Evolutionary conservation across 1,284 basidiomycete genomes (phyloP), one percentile per base, ranked within the genome.

Genomic region (Ustilago hordei): DNA sequence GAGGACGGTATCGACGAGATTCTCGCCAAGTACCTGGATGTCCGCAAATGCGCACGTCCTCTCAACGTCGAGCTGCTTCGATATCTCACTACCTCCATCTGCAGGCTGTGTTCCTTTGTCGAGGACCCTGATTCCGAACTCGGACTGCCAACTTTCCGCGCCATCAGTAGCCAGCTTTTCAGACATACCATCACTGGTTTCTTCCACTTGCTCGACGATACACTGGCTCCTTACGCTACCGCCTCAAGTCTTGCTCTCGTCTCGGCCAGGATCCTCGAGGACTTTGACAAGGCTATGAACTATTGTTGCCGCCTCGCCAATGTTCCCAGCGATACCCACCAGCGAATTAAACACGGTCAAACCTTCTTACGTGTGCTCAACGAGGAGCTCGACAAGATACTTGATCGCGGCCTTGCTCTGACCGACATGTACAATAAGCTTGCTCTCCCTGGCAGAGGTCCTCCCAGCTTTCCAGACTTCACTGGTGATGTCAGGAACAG

Each of bases 131-230:
- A 68, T 1, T 64, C 70, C 8, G 43, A 64, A 11, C 47, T 68
- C 15, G 70, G 70, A 8, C 23, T 53, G 13, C 54, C 59, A n/a
- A 73, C 45, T n/a, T 28, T 66, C 12, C 64, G 70, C 2, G 64
- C 61, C 57, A 68, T 73, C 58, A 58, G 65, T 34, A 73, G 65
- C 34, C 61, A 55, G n/a, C 50, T 70, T 17, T 71, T 71, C 60
- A n/a, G 58, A 28, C 69, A 72, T 38, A 65, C 57, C n/a, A 53
- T 73, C 31, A 73, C 75, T 8, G 75, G 75, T 19, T 64, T 77
- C 54, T 36, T 72, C 13, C 64, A 69, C 45, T 50, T 77, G 3
- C 70, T 77, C 39, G 70, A 66, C 3, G 66, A 77, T 59, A 19
- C 50, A 0, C 13, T 39, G 2, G 63, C 66, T 4, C 75, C 70